Base-by-base conservation (phyloP, 441 rosid species). In the Macaranga tanarius region DNA sequence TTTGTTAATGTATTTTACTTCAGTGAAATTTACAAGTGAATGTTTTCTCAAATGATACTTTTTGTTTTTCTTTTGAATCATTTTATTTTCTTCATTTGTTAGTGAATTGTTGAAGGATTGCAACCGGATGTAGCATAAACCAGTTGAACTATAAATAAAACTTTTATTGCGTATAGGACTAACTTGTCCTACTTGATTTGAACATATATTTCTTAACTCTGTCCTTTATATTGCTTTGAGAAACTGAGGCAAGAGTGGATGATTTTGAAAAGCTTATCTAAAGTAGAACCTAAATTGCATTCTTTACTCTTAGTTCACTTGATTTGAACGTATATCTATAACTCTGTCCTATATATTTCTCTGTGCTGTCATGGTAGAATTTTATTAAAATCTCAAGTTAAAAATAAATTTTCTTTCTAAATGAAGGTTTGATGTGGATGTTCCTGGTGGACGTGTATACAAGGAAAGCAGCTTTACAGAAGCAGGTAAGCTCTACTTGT, bases 341-440 rank as follows among this genome's bases (percentile, higher is more conserved):
- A 2, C 11, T 54, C 19, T 47, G 17, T 61, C 44, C 48, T 62
- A 13, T 47, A 40, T 34, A 5, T 52, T 34, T 0, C 40, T 58
- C 20, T 66, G 42, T 58, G 62, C 26, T 59, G 13, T 71, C 11
- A 23, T 71, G 69, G 1, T 48, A 17, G 4, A 42, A 16, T 55
- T 38, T 50, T 12, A 0, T 58, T 26, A 47, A 40, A 40, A 9
- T 61, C 5, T 72, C 13, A 48, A 38, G 16, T 15, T 26, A 15
- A 25, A n/a, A 4, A 17, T 13, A 15, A 50, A 45, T 23, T 73
- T 34, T 17, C 16, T 26, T 38, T 76, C 20, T 54, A 54, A 71
- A 73, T 75, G 71, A 83, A 95, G 99, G 90, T 95, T 95, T 83
- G 99, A 92, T 69, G 99, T 95, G 73, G 96, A 91, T 79, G 88